Base-by-base conservation (phyloP, 176 grass and related monocot species). In the Aegilops sharonensis region DNA sequence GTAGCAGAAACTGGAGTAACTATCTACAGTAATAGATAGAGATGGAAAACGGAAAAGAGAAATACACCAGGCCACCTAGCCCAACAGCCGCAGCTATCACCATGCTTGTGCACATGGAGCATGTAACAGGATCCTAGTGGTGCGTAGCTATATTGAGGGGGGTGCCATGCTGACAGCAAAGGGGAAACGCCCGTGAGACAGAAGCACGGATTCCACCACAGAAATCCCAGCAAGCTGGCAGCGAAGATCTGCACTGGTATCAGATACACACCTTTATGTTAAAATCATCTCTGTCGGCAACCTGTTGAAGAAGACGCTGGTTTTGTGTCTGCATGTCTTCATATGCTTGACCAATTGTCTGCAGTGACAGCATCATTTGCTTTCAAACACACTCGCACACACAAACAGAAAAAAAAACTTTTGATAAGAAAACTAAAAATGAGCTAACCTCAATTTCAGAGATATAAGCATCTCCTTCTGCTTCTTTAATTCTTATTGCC, bases 321-420 rank as follows among this genome's bases (percentile, higher is more conserved):
- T 95, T 92, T 84, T 98, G 96, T 52, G 90, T 89, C 86, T 95
- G 93, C 96, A 98, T 98, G 85, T 98, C 96, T 92, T 98, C 96
- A 43, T 98, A 98, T 64, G 96, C 96, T 98, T 98, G 96, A 78
- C 96, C 96, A 62, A 98, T 94, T 84, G 93, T 95, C 96, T 98
- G 81, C 69, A 25, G 72, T 56, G 54, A 85, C 73, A 86, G 83
- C 27, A 87, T 47, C 62, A 79, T 78, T 84, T 56, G 79, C 35
- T 81, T 81, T 86, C 30, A 85, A 56, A 56, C 64, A 24, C 43
- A 60, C 23, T 14, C 34, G 2, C 75, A 78, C 66, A 72, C 84
- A 80, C 37, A 89, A 59, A 42, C 39, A 31, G 2, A 43, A 3
- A 42, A 43, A 56, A 57, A 47, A 8, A 63, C 24, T 82, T 69